Conservation (phyloP, 257 asterid species). For the Oldenlandia corymbosa region DNA sequence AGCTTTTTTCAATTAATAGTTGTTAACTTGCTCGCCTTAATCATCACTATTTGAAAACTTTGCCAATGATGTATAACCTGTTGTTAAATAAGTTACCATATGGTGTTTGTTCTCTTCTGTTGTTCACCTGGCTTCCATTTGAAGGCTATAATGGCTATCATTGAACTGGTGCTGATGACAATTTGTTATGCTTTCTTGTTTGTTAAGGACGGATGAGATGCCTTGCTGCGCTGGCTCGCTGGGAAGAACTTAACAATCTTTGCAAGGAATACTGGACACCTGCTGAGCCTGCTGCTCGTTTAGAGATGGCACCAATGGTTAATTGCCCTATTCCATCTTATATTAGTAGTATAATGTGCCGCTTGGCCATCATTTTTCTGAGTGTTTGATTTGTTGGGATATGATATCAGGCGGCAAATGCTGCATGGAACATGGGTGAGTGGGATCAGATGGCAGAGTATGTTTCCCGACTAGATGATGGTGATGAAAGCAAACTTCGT, state of each 20-base stretch:
- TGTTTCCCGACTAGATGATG: conserved; percentile 96
- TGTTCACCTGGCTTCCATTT: neutral
- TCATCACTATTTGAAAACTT: neutral
- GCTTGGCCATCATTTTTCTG: conserved; percentile 6
- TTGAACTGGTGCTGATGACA: neutral
- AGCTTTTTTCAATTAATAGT: neutral
- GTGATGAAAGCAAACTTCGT: conserved; percentile 88
- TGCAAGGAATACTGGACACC: conserved; percentile 99
- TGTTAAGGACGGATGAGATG: conserved; percentile 90
- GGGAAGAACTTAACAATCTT: conserved; percentile 99
- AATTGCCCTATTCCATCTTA: conserved; percentile 15
- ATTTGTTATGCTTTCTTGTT: conserved; percentile 9
- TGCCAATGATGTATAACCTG: neutral
- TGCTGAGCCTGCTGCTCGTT: conserved; percentile 95
- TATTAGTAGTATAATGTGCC: neutral
- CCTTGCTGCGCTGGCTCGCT: conserved; percentile 97
- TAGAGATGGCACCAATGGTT: conserved; percentile 99
- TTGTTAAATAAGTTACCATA: neutral
- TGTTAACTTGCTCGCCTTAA: neutral
- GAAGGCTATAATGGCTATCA: neutral
- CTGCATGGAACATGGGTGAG: conserved; percentile 99
- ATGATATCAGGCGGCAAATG: conserved; percentile 74
- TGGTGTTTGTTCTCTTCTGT: neutral
- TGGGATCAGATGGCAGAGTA: conserved; percentile 99
- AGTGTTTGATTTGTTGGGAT: conserved; percentile 14